phyloP scores from a whole-genome alignment of 768 basidiomycete species.

The Termitomyces sp. region DNA sequence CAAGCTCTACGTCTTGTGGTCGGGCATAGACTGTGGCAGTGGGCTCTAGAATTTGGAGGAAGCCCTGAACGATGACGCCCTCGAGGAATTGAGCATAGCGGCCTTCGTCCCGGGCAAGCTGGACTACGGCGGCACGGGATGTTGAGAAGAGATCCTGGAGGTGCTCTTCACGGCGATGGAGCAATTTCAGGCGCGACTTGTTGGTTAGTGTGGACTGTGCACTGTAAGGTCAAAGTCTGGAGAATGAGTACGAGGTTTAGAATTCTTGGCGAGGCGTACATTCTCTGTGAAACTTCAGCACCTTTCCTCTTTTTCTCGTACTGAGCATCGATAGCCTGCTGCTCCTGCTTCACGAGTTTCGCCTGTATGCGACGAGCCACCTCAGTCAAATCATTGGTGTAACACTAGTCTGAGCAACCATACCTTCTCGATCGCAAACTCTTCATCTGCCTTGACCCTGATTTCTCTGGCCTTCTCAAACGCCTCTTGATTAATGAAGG shows the following conservation, averaged over 20 bases:
- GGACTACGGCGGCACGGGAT: slow-evolving; percentile 57
- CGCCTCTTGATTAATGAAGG: slow-evolving; percentile 99
- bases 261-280: slow-evolving; percentile 41
- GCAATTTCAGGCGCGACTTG: slow-evolving; percentile 85
- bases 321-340: slow-evolving; percentile 87
- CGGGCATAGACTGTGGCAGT: slow-evolving; percentile 62
- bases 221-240: slow-evolving; percentile 31
- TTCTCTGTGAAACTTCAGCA: slow-evolving; percentile 92
- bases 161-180: slow-evolving; percentile 89
- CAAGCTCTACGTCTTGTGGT: slow-evolving; percentile 56
- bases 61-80: slow-evolving; percentile 79
- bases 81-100: slow-evolving; percentile 82
- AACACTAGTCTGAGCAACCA: background rate
- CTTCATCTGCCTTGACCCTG: slow-evolving; percentile 95
- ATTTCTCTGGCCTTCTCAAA: slow-evolving; percentile 97
- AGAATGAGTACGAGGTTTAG: slow-evolving; percentile 1
- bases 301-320: slow-evolving; percentile 97
- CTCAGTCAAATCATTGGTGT: background rate
- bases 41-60: slow-evolving; percentile 77
- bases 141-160: slow-evolving; percentile 82
- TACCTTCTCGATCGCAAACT: slow-evolving; percentile 98
- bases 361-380: slow-evolving; percentile 45
- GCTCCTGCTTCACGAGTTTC: slow-evolving; percentile 95
- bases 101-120: slow-evolving; percentile 56
- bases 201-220: slow-evolving; percentile 95